phyloP scores from a whole-genome alignment of 2,329 filamentous ascomycete genomes.

The Colletotrichum chrysophilum region DNA sequence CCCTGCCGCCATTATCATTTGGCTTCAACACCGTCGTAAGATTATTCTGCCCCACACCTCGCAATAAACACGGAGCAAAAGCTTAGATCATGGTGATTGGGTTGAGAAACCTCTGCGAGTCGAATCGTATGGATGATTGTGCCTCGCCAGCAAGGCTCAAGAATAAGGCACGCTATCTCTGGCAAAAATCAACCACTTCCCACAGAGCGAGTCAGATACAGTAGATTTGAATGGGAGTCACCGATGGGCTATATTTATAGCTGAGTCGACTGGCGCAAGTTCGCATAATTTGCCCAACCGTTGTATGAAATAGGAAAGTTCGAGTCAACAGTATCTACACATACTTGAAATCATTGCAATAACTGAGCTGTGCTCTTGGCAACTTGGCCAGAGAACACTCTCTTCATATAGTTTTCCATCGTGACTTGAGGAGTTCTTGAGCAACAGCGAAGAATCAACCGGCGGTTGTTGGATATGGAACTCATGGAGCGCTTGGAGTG shows the following conservation, averaged over 20 bases:
- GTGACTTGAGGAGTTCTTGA: no score
- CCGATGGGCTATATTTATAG: neutral
- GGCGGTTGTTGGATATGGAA: no score
- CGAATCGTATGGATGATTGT: rapidly evolving
- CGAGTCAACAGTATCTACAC: no score
- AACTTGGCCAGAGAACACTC: neutral
- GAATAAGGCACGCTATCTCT: neutral
- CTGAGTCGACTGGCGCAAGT: rapidly evolving
- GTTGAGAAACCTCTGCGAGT: neutral
- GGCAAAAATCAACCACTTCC: neutral
- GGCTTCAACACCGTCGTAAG: neutral
- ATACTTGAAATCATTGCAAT: neutral
- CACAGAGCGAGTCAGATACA: neutral
- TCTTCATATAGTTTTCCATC: neutral
- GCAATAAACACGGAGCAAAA: neutral
- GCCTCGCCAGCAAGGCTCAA: neutral
- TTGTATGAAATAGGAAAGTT: neutral
- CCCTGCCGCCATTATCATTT: neutral
- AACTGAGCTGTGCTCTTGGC: rapidly evolving
- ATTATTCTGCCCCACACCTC: neutral
- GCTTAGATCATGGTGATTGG: no score
- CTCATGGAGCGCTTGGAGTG: no score
- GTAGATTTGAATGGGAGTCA: no score
- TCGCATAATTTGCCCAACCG: rapidly evolving
- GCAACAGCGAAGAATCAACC: no score